Evolutionary conservation across 129 eudicot species (phyloP).

Genomic region (Chrysanthemum lavandulifolium): DNA sequence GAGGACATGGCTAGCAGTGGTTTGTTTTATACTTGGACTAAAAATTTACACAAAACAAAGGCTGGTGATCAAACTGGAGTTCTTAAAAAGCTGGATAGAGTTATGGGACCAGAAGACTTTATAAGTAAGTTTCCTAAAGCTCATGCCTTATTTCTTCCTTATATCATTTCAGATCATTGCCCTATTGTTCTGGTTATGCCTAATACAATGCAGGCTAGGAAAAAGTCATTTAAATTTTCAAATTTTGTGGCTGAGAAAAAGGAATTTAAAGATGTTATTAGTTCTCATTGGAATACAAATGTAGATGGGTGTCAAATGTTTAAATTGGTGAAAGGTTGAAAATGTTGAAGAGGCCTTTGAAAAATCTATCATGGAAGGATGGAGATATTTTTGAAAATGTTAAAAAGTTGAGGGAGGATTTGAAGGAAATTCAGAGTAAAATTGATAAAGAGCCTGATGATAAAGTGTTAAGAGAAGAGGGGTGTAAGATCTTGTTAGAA

Average conservation of each 20-base stretch:
- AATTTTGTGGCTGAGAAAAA: no score
- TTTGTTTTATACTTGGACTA: not conserved
- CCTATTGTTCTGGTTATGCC: not conserved
- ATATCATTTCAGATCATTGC: not conserved
- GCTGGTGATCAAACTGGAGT: not conserved
- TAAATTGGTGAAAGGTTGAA: no score
- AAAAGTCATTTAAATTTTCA: not conserved
- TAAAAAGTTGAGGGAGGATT: not conserved
- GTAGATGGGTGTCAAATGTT: not conserved
- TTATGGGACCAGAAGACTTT: not conserved
- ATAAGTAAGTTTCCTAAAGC: not conserved
- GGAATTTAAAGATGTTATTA: no score
- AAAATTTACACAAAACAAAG: not conserved
- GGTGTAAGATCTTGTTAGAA: no score
- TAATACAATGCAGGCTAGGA: no score
- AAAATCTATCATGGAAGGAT: not conserved
- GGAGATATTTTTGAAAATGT: not conserved
- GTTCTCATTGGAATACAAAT: not conserved
- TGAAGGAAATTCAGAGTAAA: no score
- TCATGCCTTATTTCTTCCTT: not conserved
- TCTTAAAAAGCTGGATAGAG: not conserved
- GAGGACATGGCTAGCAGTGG: not conserved
- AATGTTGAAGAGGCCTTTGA: not conserved
- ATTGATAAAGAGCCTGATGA: not conserved
- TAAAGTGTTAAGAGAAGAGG: not conserved